phyloP scores from a whole-genome alignment of 2,329 filamentous ascomycete species.

The Fusarium haematococcum region DNA sequence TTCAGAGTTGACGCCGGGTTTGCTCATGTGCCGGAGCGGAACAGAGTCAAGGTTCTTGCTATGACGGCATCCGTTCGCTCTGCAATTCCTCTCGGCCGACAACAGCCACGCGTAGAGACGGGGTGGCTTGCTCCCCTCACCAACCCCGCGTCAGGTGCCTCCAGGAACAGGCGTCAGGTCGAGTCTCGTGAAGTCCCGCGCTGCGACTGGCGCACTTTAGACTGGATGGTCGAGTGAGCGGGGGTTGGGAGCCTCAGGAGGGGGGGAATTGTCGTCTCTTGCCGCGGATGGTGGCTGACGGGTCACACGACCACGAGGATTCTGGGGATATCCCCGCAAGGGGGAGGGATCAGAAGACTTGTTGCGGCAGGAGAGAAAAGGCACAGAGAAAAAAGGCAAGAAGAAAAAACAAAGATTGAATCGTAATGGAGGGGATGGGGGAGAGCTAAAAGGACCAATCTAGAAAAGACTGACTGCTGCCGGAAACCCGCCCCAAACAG shows the following conservation, averaged over 20 bases:
- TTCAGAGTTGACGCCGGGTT: constrained; percentile 14
- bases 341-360: constrained; percentile 42
- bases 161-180: constrained; percentile 33
- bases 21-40: constrained; percentile 8
- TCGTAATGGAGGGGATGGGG: constrained; percentile 5
- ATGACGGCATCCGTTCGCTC: constrained; percentile 11
- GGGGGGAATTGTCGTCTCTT: constrained; percentile 6
- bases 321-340: constrained; percentile 33
- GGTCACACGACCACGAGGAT: constrained; percentile 40
- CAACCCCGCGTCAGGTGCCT: constrained; percentile 38
- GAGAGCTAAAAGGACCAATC: constrained; percentile 20
- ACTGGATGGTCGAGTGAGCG: constrained; percentile 20
- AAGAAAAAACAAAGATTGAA: constrained; percentile 14
- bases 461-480: constrained; percentile 2
- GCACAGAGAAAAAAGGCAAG: background rate
- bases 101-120: constrained; percentile 12
- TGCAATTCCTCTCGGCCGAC: constrained; percentile 39
- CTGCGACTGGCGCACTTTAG: background rate
- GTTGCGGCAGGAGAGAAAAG: constrained; percentile 2
- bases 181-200: constrained; percentile 23
- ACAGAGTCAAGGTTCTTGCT: constrained; percentile 1
- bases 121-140: constrained; percentile 32
- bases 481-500: constrained; percentile 1
- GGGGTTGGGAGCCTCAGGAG: constrained; percentile 30
- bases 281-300: constrained; percentile 27